These are phyloP conservation scores for Cystofilobasidium macerans DNA, from an alignment of 768 basidiomycete species.

Conservation along the genomic window DNA sequence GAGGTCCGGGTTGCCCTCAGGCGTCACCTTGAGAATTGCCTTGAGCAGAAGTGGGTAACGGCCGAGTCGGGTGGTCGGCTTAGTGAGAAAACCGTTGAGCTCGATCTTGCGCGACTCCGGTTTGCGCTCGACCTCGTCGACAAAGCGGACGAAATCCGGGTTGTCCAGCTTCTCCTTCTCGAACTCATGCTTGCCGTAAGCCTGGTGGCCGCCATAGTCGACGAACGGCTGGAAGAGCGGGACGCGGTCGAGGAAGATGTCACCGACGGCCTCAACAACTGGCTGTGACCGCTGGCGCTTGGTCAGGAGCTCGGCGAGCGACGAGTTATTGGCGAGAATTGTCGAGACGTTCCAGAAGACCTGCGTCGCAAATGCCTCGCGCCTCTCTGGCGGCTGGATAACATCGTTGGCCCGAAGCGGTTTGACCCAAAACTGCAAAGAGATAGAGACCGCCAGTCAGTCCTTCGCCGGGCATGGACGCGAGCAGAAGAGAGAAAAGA, in stretches of 20 bases:
- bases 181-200: conserved; percentile 98
- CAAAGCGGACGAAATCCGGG: conserved; percentile 83
- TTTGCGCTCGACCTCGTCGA: conserved; percentile 81
- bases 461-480: no score
- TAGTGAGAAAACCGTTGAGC: conserved; percentile 93
- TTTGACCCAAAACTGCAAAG: conserved; percentile 69
- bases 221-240: conserved; percentile 88
- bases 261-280: conserved; percentile 82
- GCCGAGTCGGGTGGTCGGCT: conserved; percentile 94
- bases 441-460: background rate
- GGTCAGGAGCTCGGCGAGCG: conserved; percentile 82
- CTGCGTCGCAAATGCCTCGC: conserved; percentile 76
- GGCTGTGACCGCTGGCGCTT: conserved; percentile 93
- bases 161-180: conserved; percentile 96
- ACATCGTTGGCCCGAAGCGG: conserved; percentile 59
- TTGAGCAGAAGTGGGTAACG: conserved; percentile 87
- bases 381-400: conserved; percentile 62
- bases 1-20: conserved; percentile 82
- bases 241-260: conserved; percentile 75
- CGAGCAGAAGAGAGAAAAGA: background rate
- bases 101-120: conserved; percentile 95
- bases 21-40: conserved; percentile 82
- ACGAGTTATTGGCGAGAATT: conserved; percentile 79
- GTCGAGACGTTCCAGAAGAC: conserved; percentile 98
- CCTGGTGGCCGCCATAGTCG: conserved; percentile 86